Conservation (phyloP, 2,329 filamentous ascomycete genomes). For the Didymellaceae sp. region DNA sequence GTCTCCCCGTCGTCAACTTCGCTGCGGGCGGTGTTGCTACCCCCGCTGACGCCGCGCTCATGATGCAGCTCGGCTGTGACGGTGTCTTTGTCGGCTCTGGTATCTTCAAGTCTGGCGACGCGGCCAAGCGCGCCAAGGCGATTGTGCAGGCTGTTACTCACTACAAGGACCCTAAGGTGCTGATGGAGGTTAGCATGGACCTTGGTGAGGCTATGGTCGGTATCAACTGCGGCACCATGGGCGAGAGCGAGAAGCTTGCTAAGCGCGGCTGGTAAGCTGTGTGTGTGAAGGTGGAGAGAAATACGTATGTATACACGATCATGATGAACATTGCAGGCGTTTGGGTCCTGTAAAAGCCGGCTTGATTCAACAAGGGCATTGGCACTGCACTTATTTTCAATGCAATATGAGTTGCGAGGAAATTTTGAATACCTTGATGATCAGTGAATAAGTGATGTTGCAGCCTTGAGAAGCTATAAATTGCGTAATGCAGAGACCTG, state of each 20-base stretch:
- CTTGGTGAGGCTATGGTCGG: conserved; percentile 98
- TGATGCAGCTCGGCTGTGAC: conserved; percentile 99
- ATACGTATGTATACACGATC: not conserved
- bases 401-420: not conserved
- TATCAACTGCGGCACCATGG: conserved; percentile 83
- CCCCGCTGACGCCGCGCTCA: conserved; percentile 91
- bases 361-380: conserved; percentile 14
- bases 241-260: conserved; percentile 80
- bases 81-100: conserved; percentile 96
- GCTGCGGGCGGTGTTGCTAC: conserved; percentile 99
- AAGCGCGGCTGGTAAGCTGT: conserved; percentile 78
- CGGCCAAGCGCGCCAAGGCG: conserved; percentile 86
- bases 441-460: too few relatives aligned
- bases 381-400: conserved; percentile 4
- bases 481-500: too few relatives aligned
- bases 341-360: conserved; percentile 11
- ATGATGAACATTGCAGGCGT: conserved; percentile 13
- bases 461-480: too few relatives aligned
- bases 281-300: not conserved
- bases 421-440: too few relatives aligned
- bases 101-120: conserved; percentile 96
- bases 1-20: conserved; percentile 96
- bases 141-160: conserved; percentile 96
- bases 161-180: conserved; percentile 81
- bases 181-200: conserved; percentile 86